Conservation (phyloP, 73 alveolate species). For the Tetrahymena elliotti region DNA sequence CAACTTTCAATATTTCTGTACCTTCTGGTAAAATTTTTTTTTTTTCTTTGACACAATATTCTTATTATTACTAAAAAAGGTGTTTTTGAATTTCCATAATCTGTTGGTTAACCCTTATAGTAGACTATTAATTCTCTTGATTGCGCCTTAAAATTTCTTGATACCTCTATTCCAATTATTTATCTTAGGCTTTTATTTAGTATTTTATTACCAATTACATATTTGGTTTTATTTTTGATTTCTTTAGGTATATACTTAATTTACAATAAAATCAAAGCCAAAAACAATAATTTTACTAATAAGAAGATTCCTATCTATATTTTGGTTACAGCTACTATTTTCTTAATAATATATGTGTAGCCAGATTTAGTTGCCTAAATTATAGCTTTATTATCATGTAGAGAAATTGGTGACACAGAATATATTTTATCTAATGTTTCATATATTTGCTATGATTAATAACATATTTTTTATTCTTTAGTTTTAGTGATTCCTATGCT, state of each 20-base stretch:
- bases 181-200: neutral
- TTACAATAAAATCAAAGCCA: neutral
- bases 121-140: neutral
- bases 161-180: neutral
- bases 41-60: neutral
- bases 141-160: neutral
- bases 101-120: neutral
- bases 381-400: neutral
- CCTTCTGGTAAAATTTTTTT: neutral
- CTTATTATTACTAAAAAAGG: neutral
- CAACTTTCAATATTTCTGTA: neutral
- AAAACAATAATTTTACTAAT: no score
- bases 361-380: neutral
- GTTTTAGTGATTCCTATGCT: constrained; percentile 3
- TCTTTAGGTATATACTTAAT: neutral
- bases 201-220: neutral
- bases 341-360: neutral
- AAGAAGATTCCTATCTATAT: neutral
- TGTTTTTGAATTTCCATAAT: constrained; percentile 13
- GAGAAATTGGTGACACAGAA: neutral
- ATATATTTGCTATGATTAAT: neutral
- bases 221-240: neutral
- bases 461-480: neutral
- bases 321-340: neutral
- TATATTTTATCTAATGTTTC: neutral